A percentile compares a stretch with the other conserved stretches of the same genome.
These are phyloP conservation scores for Aotearoamyces nothofagi DNA, from an alignment of 2,329 filamentous ascomycete species.

Conservation along the genomic window DNA sequence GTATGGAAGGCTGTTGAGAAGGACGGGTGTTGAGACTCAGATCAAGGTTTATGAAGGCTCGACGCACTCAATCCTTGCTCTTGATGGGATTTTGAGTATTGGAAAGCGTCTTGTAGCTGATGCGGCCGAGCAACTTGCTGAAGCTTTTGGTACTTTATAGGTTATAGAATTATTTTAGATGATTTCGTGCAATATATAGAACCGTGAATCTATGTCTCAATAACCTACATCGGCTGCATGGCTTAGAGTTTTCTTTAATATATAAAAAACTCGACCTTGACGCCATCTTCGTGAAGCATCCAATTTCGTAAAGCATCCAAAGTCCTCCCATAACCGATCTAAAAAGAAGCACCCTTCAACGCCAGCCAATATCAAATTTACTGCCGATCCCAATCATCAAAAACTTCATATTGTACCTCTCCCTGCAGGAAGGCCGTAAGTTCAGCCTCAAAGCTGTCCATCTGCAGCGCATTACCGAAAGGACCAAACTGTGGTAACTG, in stretches of 20 bases:
- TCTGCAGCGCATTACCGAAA: too few relatives aligned
- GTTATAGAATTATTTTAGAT: not conserved
- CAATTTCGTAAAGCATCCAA: too few relatives aligned
- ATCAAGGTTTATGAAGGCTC: constrained; percentile 32
- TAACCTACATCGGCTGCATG: too few relatives aligned
- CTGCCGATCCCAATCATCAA: constrained; percentile 3
- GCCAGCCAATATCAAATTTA: too few relatives aligned
- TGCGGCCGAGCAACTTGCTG: not conserved
- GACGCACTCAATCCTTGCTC: constrained; percentile 38
- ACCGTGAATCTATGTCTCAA: too few relatives aligned
- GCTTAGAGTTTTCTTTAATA: too few relatives aligned
- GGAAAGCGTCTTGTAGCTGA: not conserved
- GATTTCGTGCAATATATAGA: too few relatives aligned
- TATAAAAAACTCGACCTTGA: too few relatives aligned
- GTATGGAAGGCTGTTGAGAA: constrained; percentile 29
- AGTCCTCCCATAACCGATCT: too few relatives aligned
- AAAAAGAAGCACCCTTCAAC: too few relatives aligned
- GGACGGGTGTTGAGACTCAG: constrained; percentile 28
- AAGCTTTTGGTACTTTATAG: constrained; percentile 1
- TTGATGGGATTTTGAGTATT: constrained; percentile 25
- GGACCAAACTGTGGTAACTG: too few relatives aligned
- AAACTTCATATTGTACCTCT: constrained; percentile 2
- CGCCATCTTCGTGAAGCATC: too few relatives aligned
- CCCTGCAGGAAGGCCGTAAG: constrained; percentile 3
- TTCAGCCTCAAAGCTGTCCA: constrained; percentile 3